Conservation (phyloP, 306 rosid species). For the Vigna trinervia region DNA sequence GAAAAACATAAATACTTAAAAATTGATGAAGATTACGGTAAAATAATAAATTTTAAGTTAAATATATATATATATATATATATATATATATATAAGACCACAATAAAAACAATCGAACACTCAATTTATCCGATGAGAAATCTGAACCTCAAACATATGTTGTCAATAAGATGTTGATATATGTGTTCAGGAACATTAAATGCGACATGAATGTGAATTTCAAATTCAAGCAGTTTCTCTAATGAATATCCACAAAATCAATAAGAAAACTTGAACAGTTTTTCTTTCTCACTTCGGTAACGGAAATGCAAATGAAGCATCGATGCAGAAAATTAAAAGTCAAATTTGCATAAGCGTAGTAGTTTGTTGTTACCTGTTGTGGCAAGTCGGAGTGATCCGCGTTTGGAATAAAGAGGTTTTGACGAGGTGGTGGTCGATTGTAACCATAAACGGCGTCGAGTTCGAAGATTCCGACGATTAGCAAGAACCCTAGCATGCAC, state of each 20-base stretch:
- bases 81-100: too few species aligned
- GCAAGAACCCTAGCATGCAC: not conserved
- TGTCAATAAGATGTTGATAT: not conserved
- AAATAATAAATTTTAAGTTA: too few species aligned
- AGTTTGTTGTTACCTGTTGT: conserved; percentile 3
- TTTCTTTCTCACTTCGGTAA: not conserved
- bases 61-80: too few species aligned
- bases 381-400: not conserved
- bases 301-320: not conserved
- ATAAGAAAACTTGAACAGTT: not conserved
- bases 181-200: not conserved
- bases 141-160: not conserved
- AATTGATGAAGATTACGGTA: not conserved
- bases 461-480: conserved; percentile 11
- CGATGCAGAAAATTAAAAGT: not conserved
- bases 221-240: not conserved
- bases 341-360: not conserved
- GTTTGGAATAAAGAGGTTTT: not conserved
- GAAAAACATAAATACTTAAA: not conserved
- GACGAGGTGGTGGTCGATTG: conserved; percentile 23
- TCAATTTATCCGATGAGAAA: not conserved
- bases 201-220: not conserved
- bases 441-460: conserved; percentile 2
- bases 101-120: too few species aligned
- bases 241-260: not conserved